A percentile compares a stretch with the other conserved stretches of the same genome.
phyloP scores from a whole-genome alignment of 208 protist genomes.

The Naegleria lovaniensis region DNA sequence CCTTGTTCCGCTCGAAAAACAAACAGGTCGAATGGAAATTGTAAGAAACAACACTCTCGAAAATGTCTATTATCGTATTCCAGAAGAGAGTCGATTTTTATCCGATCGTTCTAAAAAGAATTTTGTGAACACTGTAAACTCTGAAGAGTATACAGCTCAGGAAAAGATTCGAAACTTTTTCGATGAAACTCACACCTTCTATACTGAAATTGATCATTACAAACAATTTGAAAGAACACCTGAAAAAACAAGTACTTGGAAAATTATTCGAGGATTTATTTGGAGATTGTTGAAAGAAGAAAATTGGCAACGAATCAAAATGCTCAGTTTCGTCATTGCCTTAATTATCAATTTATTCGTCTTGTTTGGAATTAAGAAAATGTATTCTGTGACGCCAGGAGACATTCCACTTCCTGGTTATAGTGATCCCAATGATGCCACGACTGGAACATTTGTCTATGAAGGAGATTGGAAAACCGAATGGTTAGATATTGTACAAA shows the following conservation, averaged over 20 bases:
- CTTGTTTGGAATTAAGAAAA: not conserved
- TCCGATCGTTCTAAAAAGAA: not conserved
- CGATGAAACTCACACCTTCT: not conserved
- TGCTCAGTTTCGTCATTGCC: not conserved
- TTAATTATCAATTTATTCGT: not conserved
- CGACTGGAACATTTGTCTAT: not conserved
- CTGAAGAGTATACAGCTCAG: not conserved
- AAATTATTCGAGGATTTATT: not conserved
- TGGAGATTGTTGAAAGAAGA: not conserved
- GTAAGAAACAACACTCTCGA: slow-evolving; percentile 59
- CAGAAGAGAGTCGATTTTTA: slow-evolving; percentile 48
- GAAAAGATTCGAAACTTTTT: not conserved
- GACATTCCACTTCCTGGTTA: not conserved
- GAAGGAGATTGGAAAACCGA: not conserved
- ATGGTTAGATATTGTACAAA: not conserved
- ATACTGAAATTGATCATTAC: not conserved
- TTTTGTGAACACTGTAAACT: not conserved
- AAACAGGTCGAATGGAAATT: slow-evolving; percentile 53
- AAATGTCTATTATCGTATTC: slow-evolving; percentile 70
- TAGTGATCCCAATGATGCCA: not conserved
- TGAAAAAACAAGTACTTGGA: not conserved
- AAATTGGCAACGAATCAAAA: not conserved
- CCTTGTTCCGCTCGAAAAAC: not conserved
- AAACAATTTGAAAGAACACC: not conserved
- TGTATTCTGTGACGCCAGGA: not conserved